Evolutionary conservation across 768 basidiomycete species (phyloP), one percentile per base, ranked within the genome.

Genomic region (Amylocystis lapponica): DNA sequence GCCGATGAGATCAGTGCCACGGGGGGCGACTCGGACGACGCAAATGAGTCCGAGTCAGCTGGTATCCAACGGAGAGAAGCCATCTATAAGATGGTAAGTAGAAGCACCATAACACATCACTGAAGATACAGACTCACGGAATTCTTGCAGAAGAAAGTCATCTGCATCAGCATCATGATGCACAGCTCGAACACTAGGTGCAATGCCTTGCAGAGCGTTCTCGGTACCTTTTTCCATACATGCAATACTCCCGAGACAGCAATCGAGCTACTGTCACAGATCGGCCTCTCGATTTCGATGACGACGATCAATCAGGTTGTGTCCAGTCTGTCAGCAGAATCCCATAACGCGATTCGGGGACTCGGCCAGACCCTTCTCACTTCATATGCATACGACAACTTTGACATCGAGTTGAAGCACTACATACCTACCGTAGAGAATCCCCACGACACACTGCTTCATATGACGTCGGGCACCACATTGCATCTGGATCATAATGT

Each of bases 331-430:
- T 54, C 56, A 25, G n/a, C 21, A 11, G 36, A 49, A n/a, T 14
- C 39, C 2, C 3, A 14, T 5, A 51, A 44, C n/a, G 19, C 29
- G 1, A 49, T 50, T 0, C 44, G 47, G 12, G 32, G 49, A 9
- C 48, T 63, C 16, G 64, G 61, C 0, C 37, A 50, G 21, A 57
- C 54, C 3, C 46, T 65, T 5, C 39, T 58, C 1, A 45, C 56
- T 1, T 41, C 49, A n/a, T 66, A 60, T 49, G 65, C 66, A 4
- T 74, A 67, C 21, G 65, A 75, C 44, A 75, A 75, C 49, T 60
- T 73, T 20, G 69, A 75, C 47, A 56, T 71, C 5, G 53, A 66
- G 30, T 46, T 71, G 8, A 60, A 65, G 35, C 41, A 50, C 9
- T 13, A 51, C 0, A 42, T 58, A 7, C 64, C 63, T 0, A 67